These are phyloP conservation scores for Candida sanyiensis DNA, from an alignment of 805 yeast genomes.

Conservation along the genomic window DNA sequence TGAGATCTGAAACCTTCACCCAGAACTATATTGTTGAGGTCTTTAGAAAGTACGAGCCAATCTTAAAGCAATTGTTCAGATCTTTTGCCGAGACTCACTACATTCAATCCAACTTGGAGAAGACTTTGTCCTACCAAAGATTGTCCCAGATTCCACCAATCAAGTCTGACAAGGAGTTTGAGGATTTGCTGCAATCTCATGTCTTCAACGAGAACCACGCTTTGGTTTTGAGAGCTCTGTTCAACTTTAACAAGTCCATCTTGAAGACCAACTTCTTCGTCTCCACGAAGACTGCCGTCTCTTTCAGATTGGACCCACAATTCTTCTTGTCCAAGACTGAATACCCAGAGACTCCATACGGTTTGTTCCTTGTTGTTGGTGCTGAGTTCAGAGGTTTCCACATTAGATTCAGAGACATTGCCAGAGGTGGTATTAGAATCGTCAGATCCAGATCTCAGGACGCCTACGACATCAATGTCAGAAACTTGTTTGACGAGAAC, in stretches of 20 bases:
- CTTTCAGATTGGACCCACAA: slow-evolving; percentile 80
- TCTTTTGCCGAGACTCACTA: slow-evolving; percentile 91
- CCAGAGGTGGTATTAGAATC: slow-evolving; percentile 97
- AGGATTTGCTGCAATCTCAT: slow-evolving; percentile 55
- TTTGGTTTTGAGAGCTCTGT: slow-evolving; percentile 74
- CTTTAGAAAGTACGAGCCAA: slow-evolving; percentile 60
- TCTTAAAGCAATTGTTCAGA: slow-evolving; percentile 79
- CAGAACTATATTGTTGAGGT: slow-evolving; percentile 76
- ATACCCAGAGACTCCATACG: slow-evolving; percentile 89
- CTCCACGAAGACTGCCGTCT: slow-evolving; percentile 90
- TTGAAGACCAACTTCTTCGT: slow-evolving; percentile 92
- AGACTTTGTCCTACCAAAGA: slow-evolving; percentile 83
- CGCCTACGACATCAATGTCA: slow-evolving; percentile 76
- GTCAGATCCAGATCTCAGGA: slow-evolving; percentile 83
- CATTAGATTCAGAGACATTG: slow-evolving; percentile 92
- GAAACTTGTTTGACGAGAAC: slow-evolving; percentile 92
- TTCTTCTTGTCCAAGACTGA: slow-evolving; percentile 76
- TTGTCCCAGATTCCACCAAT: slow-evolving; percentile 72
- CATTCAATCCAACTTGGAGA: slow-evolving; percentile 59
- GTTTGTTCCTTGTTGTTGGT: slow-evolving; percentile 94
- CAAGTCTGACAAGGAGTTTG: slow-evolving; percentile 68
- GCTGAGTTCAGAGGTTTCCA: slow-evolving; percentile 97
- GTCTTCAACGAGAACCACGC: slow-evolving; percentile 75
- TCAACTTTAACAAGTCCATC: slow-evolving; percentile 77
- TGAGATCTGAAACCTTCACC: slow-evolving; percentile 90